These are phyloP conservation scores for Otatea glauca DNA, from an alignment of 176 grass and related monocot species.

Conservation along the genomic window DNA sequence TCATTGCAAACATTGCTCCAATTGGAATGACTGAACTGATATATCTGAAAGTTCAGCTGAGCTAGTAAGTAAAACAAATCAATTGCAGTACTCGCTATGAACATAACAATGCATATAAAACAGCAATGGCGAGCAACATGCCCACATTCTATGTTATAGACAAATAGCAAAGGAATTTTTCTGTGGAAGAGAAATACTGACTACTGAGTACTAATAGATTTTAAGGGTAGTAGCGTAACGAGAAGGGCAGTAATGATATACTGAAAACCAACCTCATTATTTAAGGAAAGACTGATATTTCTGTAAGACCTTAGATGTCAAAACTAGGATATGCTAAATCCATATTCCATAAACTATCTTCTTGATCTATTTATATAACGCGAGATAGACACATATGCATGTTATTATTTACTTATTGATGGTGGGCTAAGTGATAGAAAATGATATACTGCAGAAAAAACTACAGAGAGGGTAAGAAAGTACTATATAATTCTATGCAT, in stretches of 20 bases:
- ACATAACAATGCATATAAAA: not conserved
- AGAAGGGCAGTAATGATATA: not conserved
- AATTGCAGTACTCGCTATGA: conserved; percentile 13
- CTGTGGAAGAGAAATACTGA: not conserved
- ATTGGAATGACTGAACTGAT: conserved; percentile 94
- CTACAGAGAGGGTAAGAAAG: conserved; percentile 23
- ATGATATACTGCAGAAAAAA: conserved; percentile 26
- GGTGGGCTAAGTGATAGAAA: not conserved
- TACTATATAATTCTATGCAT: conserved; percentile 26
- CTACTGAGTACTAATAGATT: not conserved
- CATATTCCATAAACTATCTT: conserved; percentile 13
- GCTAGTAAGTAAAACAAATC: conserved; percentile 1
- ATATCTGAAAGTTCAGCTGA: conserved; percentile 72
- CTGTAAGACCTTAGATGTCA: not conserved
- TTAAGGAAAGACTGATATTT: conserved; percentile 6
- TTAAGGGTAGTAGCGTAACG: too few relatives aligned
- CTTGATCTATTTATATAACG: not conserved
- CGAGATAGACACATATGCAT: not conserved
- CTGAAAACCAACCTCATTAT: not conserved
- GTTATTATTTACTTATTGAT: conserved; percentile 25
- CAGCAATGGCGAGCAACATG: not conserved
- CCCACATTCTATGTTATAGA: not conserved
- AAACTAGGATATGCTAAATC: conserved; percentile 19
- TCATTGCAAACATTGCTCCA: conserved; percentile 99
- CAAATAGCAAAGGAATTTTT: conserved; percentile 1